These are phyloP conservation scores for Candida incommunis DNA, from an alignment of 805 yeast species.

Conservation along the genomic window DNA sequence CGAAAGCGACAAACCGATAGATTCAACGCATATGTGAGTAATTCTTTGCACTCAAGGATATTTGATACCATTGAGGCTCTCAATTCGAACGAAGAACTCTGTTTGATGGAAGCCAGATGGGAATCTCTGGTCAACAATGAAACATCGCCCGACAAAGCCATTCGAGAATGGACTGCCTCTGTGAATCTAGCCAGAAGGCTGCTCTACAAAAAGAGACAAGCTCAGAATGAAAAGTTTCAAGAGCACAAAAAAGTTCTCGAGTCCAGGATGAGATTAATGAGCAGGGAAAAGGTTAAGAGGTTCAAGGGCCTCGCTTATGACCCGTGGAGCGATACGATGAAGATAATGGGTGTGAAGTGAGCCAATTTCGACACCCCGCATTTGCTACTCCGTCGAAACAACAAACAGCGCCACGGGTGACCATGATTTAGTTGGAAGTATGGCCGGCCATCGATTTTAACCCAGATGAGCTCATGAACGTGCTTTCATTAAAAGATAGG, in stretches of 20 bases:
- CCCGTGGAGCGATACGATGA: background rate
- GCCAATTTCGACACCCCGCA: too few species aligned
- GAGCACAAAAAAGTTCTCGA: background rate
- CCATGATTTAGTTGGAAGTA: too few species aligned
- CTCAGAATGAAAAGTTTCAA: background rate
- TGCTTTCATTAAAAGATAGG: too few species aligned
- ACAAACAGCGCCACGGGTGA: too few species aligned
- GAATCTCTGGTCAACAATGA: background rate
- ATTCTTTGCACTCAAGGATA: background rate
- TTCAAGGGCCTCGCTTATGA: background rate
- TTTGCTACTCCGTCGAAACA: too few species aligned
- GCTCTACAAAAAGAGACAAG: background rate
- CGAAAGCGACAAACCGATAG: background rate
- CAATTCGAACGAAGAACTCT: background rate
- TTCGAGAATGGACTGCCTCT: background rate
- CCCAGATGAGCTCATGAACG: too few species aligned
- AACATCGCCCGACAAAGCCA: background rate
- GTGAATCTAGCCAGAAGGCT: background rate
- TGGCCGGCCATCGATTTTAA: too few species aligned
- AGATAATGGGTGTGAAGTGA: background rate
- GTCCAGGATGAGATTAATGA: background rate
- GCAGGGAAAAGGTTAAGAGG: background rate
- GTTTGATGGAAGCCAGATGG: background rate
- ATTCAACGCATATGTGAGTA: background rate
- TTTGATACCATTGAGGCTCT: background rate